phyloP scores from a whole-genome alignment of 495 filamentous ascomycete genomes.

The Trichocladium antarcticum region DNA sequence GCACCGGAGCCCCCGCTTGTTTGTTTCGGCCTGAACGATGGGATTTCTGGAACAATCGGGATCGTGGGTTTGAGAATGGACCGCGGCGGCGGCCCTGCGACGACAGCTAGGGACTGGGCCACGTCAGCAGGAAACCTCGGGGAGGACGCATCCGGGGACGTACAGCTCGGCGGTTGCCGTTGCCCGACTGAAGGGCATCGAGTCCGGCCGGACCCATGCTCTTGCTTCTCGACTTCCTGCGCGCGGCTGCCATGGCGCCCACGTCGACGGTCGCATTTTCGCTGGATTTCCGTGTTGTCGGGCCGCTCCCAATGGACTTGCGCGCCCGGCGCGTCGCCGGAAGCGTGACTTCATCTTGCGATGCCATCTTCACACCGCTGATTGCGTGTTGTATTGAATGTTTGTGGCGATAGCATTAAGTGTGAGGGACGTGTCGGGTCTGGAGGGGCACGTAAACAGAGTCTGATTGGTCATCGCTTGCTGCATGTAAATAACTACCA shows the following conservation, averaged over 20 bases:
- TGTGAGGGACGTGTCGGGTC: too few species aligned
- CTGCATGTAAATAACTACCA: too few species aligned
- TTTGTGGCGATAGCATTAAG: neutral
- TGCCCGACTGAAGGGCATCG: slow-evolving; percentile 64
- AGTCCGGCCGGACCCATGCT: slow-evolving; percentile 87
- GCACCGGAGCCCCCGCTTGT: slow-evolving; percentile 8
- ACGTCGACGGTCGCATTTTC: slow-evolving; percentile 63
- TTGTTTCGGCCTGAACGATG: slow-evolving; percentile 34
- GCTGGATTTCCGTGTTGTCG: slow-evolving; percentile 41
- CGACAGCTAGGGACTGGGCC: slow-evolving; percentile 39
- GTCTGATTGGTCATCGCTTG: too few species aligned
- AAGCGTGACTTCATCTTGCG: slow-evolving; percentile 35
- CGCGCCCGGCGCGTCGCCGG: slow-evolving; percentile 53
- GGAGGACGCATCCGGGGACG: slow-evolving; percentile 8
- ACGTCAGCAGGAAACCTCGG: slow-evolving; percentile 3
- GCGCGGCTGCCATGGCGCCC: slow-evolving; percentile 32
- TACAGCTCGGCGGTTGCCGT: slow-evolving; percentile 76
- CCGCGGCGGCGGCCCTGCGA: slow-evolving; percentile 39
- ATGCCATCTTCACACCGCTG: slow-evolving; percentile 29
- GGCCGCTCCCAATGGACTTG: slow-evolving; percentile 66
- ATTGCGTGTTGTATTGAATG: slow-evolving; percentile 1
- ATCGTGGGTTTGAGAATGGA: slow-evolving; percentile 84
- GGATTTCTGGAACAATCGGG: slow-evolving; percentile 54
- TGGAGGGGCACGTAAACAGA: too few species aligned
- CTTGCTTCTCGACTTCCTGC: slow-evolving; percentile 82